Conservation (phyloP, 2,329 filamentous ascomycete species). For the Alternaria postmessia region DNA sequence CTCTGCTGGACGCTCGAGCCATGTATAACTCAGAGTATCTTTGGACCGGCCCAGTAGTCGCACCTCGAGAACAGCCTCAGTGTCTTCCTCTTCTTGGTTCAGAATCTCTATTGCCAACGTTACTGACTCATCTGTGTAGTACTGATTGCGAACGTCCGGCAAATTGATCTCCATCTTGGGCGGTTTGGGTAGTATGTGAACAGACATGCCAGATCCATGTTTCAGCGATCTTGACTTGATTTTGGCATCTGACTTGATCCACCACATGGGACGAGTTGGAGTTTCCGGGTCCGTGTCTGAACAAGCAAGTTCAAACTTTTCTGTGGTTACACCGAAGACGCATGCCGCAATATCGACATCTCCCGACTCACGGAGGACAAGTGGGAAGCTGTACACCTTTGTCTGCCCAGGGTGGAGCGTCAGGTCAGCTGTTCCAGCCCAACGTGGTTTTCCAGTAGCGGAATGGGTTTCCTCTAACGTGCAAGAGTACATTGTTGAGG, state of each 20-base stretch:
- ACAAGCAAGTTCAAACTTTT: slow-evolving; percentile 73
- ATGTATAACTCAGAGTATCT: slow-evolving; percentile 56
- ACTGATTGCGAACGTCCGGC: slow-evolving; percentile 70
- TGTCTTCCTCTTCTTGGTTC: slow-evolving; percentile 85
- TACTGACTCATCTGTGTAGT: slow-evolving; percentile 85
- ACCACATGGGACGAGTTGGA: slow-evolving; percentile 43
- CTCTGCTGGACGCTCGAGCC: slow-evolving; percentile 53
- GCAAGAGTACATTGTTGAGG: slow-evolving; percentile 32
- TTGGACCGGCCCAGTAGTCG: slow-evolving; percentile 68
- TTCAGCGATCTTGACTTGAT: slow-evolving; percentile 42
- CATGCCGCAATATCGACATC: slow-evolving; percentile 72
- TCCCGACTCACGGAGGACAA: slow-evolving; percentile 83
- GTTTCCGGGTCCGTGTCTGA: slow-evolving; percentile 59
- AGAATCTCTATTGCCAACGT: slow-evolving; percentile 72
- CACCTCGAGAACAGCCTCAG: slow-evolving; percentile 74
- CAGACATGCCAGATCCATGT: slow-evolving; percentile 55
- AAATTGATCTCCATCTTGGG: slow-evolving; percentile 85
- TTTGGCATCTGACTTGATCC: slow-evolving; percentile 35
- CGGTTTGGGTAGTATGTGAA: slow-evolving; percentile 84
- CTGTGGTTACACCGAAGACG: slow-evolving; percentile 68
- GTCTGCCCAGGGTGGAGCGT: slow-evolving; percentile 72
- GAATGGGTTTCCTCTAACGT: slow-evolving; percentile 38
- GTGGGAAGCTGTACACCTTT: slow-evolving; percentile 73
- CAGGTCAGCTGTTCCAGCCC: slow-evolving; percentile 69
- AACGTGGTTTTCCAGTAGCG: slow-evolving; percentile 45